Conservation (phyloP, 805 yeast species). For the Cyberlindnera xylosilytica region DNA sequence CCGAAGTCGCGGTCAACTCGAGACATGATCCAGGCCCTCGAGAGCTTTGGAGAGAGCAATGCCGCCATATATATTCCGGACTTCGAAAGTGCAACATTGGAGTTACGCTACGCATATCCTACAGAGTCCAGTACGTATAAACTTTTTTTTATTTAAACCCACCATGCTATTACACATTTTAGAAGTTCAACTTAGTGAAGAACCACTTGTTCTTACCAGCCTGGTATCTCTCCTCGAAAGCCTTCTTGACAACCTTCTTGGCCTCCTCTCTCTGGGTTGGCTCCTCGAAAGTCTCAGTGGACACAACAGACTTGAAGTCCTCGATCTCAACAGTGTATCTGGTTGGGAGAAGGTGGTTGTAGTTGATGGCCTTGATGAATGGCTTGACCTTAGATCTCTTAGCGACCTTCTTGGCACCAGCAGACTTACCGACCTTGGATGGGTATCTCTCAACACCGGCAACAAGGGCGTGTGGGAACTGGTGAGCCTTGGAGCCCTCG, state of each 20-base stretch:
- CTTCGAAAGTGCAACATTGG: no score
- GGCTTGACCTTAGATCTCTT: conserved; percentile 99
- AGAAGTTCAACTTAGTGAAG: conserved; percentile 95
- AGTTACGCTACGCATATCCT: no score
- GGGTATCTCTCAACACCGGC: conserved; percentile 99
- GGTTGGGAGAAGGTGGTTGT: conserved; percentile 99
- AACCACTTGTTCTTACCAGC: conserved; percentile 99
- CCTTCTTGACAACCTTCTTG: conserved; percentile 97
- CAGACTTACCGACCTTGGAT: conserved; percentile 90
- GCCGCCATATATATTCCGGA: no score
- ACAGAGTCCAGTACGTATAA: no score
- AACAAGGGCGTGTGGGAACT: conserved; percentile 98
- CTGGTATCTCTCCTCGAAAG: conserved; percentile 98
- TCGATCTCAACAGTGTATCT: conserved; percentile 98
- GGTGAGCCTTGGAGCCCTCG: conserved; percentile 98
- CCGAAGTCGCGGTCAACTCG: no score
- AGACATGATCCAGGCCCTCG: no score
- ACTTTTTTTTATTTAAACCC: conserved; percentile 8
- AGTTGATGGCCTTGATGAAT: conserved; percentile 97
- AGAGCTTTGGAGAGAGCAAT: no score
- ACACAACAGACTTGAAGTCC: conserved; percentile 84
- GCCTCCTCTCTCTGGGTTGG: conserved; percentile 99
- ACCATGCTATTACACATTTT: conserved; percentile 27
- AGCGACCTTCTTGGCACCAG: conserved; percentile 94
- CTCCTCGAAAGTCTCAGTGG: conserved; percentile 93